A percentile compares a stretch with the other conserved stretches of the same genome.
phyloP scores from a whole-genome alignment of 106 monocot genomes.

The Allium fistulosum region DNA sequence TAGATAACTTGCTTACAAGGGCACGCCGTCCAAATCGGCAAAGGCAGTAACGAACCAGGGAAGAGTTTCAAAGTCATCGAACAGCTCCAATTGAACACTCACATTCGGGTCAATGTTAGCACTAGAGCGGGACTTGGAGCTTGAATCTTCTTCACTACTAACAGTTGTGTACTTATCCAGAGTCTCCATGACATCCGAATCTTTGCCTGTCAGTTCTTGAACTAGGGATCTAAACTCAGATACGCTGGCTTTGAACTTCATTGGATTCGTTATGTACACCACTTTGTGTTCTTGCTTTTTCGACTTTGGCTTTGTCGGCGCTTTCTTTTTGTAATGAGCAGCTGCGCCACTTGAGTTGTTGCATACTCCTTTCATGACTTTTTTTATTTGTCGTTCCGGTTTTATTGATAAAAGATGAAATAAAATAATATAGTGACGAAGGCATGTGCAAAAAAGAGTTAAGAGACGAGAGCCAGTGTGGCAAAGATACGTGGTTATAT shows the following conservation, averaged over 20 bases:
- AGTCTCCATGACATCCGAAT: conserved; percentile 36
- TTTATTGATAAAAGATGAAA: too few relatives aligned
- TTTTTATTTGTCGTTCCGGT: too few relatives aligned
- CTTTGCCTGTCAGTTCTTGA: conserved; percentile 62
- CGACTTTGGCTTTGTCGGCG: background rate
- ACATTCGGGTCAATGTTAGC: background rate
- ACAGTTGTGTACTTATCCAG: background rate
- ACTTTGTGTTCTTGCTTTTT: conserved; percentile 37
- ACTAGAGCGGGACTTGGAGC: background rate
- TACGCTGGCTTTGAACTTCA: conserved; percentile 35
- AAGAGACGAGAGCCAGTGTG: too few relatives aligned
- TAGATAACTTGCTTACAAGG: too few relatives aligned
- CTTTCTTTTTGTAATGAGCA: background rate
- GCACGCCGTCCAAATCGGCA: background rate
- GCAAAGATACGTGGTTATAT: too few relatives aligned
- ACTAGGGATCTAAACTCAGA: conserved; percentile 49
- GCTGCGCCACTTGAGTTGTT: background rate
- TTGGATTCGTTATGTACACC: conserved; percentile 62
- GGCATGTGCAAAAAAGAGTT: too few relatives aligned
- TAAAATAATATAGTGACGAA: too few relatives aligned
- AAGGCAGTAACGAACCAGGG: background rate
- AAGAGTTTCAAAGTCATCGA: background rate
- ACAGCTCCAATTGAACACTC: background rate
- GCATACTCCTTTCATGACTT: too few relatives aligned
- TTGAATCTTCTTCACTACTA: background rate